These are phyloP conservation scores for Scytalidium sp. DNA, from an alignment of 2,329 filamentous ascomycete species.

Conservation along the genomic window DNA sequence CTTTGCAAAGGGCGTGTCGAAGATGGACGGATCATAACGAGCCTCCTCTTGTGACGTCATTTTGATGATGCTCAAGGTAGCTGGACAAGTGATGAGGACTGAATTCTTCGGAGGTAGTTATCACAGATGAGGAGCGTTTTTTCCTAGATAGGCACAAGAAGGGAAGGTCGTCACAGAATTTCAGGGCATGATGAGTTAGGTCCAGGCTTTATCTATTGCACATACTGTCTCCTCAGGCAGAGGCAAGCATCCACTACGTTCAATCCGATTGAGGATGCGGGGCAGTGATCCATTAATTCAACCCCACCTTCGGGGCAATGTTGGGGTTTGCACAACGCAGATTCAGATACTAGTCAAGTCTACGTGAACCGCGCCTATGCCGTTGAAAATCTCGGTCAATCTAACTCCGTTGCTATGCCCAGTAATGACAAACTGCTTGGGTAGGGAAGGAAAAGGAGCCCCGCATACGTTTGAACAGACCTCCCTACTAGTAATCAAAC, in stretches of 20 bases:
- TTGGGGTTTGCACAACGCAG: no score
- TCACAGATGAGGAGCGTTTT: background rate
- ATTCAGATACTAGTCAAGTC: no score
- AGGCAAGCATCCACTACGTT: no score
- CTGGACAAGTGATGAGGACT: background rate
- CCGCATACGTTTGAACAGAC: background rate
- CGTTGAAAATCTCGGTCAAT: background rate
- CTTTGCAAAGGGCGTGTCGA: conserved; percentile 14
- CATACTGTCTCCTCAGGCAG: no score
- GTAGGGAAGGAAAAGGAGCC: background rate
- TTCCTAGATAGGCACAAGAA: background rate
- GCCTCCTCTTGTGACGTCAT: conserved; percentile 2
- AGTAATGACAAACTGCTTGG: background rate
- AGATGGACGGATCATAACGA: conserved; percentile 17
- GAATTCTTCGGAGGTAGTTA: no score
- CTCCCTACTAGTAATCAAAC: background rate
- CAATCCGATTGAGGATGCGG: no score
- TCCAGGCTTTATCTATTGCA: no score
- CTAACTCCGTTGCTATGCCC: background rate
- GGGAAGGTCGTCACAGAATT: background rate
- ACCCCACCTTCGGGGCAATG: no score
- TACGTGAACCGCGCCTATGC: no score
- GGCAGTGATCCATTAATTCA: no score
- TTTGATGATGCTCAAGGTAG: background rate
- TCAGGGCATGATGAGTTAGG: no score